Percentiles rank a stretch among this genome's conserved stretches.
These are phyloP conservation scores for Grosmannia huntii DNA, from an alignment of 2,329 filamentous ascomycete species.

Conservation along the genomic window DNA sequence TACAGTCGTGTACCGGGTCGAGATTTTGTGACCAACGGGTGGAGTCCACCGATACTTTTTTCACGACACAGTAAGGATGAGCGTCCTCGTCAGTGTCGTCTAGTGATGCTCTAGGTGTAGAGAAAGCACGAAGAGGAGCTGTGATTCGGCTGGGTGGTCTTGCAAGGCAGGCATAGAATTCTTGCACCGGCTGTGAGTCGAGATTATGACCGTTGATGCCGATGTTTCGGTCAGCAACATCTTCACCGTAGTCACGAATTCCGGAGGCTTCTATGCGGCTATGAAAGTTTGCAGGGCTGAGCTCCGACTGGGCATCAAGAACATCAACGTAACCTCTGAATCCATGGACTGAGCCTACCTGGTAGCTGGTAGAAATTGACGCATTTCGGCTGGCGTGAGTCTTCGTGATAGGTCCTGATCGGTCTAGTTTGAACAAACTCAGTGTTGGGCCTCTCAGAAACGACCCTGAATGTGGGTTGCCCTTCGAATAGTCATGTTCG, in stretches of 20 bases:
- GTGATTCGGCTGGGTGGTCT: neutral
- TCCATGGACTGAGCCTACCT: neutral
- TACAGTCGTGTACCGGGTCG: neutral
- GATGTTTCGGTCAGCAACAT: slow-evolving; percentile 50
- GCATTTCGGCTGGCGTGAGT: neutral
- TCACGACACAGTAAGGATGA: slow-evolving; percentile 11
- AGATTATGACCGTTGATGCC: slow-evolving; percentile 22
- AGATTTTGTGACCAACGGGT: slow-evolving; percentile 7
- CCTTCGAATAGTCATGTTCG: neutral
- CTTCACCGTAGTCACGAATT: slow-evolving; percentile 46
- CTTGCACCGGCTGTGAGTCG: slow-evolving; percentile 20
- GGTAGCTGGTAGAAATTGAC: neutral
- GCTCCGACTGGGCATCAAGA: slow-evolving; percentile 42
- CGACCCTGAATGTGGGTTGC: neutral
- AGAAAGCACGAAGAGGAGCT: neutral
- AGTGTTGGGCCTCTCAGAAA: neutral
- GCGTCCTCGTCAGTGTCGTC: neutral
- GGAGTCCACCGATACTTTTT: slow-evolving; percentile 2
- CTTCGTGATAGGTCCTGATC: neutral
- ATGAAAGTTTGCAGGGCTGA: slow-evolving; percentile 35
- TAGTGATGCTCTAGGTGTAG: neutral
- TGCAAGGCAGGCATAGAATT: slow-evolving; percentile 20
- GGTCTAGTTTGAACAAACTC: neutral
- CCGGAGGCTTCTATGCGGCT: slow-evolving; percentile 37
- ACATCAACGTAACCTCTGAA: slow-evolving; percentile 32